phyloP scores from a whole-genome alignment of 1,139 yeast species.

The Chernovozyma aurita region DNA sequence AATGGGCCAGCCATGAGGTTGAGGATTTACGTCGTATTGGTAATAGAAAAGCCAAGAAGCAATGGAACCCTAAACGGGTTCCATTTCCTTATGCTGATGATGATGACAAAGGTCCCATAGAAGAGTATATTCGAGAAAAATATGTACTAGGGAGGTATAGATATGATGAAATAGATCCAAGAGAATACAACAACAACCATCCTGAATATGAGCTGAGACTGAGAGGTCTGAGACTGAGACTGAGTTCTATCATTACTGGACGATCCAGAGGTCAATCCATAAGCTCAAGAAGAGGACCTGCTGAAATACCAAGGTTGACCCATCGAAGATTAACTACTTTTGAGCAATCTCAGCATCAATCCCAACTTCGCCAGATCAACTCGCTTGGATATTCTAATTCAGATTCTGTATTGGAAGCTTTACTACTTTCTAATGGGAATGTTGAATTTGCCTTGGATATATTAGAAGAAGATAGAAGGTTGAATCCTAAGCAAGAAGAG shows the following conservation, averaged over 20 bases:
- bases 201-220: conserved; percentile 11
- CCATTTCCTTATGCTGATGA: conserved; percentile 73
- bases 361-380: conserved; percentile 34
- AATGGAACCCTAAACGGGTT: conserved; percentile 58
- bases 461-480: conserved; percentile 35
- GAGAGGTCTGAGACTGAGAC: conserved; percentile 18
- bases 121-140: conserved; percentile 49
- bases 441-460: conserved; percentile 46
- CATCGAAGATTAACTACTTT: conserved; percentile 41
- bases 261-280: conserved; percentile 2
- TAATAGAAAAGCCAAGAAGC: conserved; percentile 56
- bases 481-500: conserved; percentile 35
- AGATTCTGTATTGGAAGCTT: conserved; percentile 48
- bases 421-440: conserved; percentile 44
- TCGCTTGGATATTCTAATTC: conserved; percentile 45
- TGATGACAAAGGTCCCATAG: conserved; percentile 46
- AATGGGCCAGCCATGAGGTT: conserved; percentile 63
- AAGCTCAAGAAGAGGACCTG: not conserved
- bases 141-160: conserved; percentile 44
- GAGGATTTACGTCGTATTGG: conserved; percentile 58
- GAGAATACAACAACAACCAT: conserved; percentile 19
- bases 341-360: conserved; percentile 38
- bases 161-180: conserved; percentile 24
- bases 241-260: conserved; percentile 16
- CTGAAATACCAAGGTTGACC: conserved; percentile 28